A percentile compares a stretch with the other conserved stretches of the same genome.
phyloP scores from a whole-genome alignment of 495 filamentous ascomycete genomes.

The Xylaria castorea region DNA sequence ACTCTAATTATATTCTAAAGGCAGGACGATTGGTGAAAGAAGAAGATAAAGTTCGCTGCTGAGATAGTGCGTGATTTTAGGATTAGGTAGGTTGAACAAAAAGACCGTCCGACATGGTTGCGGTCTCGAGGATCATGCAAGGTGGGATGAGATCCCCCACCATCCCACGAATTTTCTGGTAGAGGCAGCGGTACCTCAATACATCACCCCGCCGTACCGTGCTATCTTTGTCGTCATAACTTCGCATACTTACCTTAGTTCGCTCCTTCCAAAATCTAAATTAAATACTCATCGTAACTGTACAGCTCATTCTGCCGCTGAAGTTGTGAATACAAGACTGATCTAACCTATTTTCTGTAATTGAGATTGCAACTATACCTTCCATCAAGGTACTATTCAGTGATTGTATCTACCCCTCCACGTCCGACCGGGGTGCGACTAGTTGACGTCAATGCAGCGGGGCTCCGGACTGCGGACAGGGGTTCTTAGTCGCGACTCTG shows the following conservation, averaged over 20 bases:
- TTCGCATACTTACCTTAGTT: background rate
- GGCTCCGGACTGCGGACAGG: background rate
- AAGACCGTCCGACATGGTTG: constrained; percentile 17
- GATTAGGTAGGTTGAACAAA: constrained; percentile 27
- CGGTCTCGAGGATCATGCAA: constrained; percentile 38
- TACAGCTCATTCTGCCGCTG: too few relatives aligned
- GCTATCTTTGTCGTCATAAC: background rate
- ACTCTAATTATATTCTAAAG: constrained; percentile 34
- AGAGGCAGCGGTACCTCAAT: background rate
- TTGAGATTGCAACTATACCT: background rate
- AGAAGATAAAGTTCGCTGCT: constrained; percentile 21
- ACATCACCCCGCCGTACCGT: background rate
- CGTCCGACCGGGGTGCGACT: constrained; percentile 1
- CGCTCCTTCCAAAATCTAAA: background rate
- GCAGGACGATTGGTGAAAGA: constrained; percentile 35
- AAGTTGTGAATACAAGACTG: background rate
- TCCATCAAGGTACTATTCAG: constrained; percentile 6
- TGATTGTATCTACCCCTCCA: constrained; percentile 22
- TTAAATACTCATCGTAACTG: background rate
- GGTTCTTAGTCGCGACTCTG: constrained; percentile 7
- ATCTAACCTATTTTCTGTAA: background rate
- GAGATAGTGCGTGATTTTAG: constrained; percentile 31
- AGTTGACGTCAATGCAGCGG: constrained; percentile 21
- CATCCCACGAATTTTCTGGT: constrained; percentile 16
- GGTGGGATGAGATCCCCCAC: constrained; percentile 24